Percentiles rank a stretch among this genome's conserved stretches.
phyloP scores from a whole-genome alignment of 208 protist species.

The Sergeia podlipaevii region DNA sequence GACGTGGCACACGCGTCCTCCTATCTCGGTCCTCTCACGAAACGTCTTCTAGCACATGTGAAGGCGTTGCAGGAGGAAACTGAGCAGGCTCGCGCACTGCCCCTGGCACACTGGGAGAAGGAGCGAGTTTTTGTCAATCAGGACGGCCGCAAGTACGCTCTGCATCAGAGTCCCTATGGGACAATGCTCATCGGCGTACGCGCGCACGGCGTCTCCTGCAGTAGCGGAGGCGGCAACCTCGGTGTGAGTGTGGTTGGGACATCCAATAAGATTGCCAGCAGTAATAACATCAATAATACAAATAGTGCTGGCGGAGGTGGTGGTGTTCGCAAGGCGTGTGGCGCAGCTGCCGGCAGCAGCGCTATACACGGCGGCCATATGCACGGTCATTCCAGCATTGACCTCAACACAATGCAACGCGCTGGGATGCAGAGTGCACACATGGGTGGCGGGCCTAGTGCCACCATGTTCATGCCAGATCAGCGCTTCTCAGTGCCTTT shows the following conservation, averaged over 20 bases:
- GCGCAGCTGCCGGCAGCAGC: background rate
- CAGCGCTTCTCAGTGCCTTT: too few relatives aligned
- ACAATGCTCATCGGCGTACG: constrained; percentile 79
- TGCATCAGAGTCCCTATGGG: constrained; percentile 53
- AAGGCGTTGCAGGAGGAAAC: constrained; percentile 55
- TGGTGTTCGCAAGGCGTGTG: background rate
- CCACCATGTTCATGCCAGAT: too few relatives aligned
- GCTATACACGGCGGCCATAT: background rate
- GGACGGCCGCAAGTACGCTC: constrained; percentile 63
- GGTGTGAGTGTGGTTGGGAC: background rate
- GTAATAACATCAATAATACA: background rate
- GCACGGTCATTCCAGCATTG: too few relatives aligned
- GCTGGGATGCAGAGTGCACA: too few relatives aligned
- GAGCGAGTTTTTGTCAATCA: constrained; percentile 39
- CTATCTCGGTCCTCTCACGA: constrained; percentile 57
- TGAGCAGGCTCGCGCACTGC: constrained; percentile 43
- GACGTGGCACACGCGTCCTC: constrained; percentile 21
- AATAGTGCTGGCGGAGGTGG: background rate
- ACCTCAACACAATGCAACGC: too few relatives aligned
- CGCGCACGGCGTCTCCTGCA: background rate
- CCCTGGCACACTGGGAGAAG: constrained; percentile 31
- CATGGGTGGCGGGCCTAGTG: too few relatives aligned
- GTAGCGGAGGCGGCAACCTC: background rate
- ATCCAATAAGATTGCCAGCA: background rate
- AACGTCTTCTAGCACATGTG: constrained; percentile 54